Percentiles rank a stretch among this genome's conserved stretches.
Conservation (phyloP, 1,139 yeast genomes). For the Chernovozyma sophiae-reginae region DNA sequence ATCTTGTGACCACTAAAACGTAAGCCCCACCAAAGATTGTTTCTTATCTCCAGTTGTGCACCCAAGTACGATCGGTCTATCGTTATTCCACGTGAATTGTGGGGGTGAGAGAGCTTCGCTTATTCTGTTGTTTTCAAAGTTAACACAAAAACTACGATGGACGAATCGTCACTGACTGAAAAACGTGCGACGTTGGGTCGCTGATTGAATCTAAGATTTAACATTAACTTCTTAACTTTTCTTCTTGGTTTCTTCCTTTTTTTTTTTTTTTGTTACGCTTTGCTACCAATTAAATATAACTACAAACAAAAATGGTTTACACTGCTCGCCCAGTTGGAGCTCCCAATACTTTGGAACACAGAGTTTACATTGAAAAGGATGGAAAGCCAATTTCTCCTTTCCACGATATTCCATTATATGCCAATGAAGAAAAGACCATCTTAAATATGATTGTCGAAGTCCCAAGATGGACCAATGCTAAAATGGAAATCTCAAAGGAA, state of each 20-base stretch:
- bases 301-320: conserved; percentile 58
- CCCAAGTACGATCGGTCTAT: neutral
- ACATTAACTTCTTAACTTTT: too few species aligned
- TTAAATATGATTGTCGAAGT: conserved; percentile 91
- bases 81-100: neutral
- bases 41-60: too few species aligned
- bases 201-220: too few species aligned
- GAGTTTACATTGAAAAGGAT: conserved; percentile 56
- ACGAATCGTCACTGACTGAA: neutral
- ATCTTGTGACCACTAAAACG: neutral
- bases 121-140: too few species aligned
- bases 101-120: neutral
- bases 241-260: too few species aligned
- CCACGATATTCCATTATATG: conserved; percentile 84
- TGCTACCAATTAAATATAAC: too few species aligned
- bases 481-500: conserved; percentile 81
- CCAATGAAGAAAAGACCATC: conserved; percentile 58
- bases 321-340: conserved; percentile 87
- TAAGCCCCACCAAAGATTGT: too few species aligned
- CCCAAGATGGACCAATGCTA: conserved; percentile 94
- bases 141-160: neutral
- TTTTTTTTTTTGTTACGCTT: too few species aligned
- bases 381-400: conserved; percentile 50
- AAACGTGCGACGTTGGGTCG: too few species aligned
- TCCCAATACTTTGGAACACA: conserved; percentile 86